A percentile compares a stretch with the other conserved stretches of the same genome.
phyloP scores from a whole-genome alignment of 768 basidiomycete genomes.

The Trametes gibbosa region DNA sequence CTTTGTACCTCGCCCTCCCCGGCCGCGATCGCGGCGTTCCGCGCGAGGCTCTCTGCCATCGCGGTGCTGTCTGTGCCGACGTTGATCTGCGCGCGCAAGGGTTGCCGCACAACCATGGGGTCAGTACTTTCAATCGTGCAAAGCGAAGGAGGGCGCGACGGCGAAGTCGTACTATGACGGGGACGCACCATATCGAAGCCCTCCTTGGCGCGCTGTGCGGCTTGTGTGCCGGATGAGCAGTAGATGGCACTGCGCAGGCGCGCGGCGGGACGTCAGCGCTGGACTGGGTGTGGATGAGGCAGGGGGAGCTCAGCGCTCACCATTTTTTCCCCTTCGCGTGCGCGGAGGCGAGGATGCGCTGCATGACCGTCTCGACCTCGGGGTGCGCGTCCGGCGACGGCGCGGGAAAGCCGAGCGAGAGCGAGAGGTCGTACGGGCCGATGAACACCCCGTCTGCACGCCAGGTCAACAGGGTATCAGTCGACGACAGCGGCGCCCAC shows the following conservation, averaged over 20 bases:
- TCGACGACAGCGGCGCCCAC: too few relatives aligned
- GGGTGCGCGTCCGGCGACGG: conserved; percentile 66
- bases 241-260: conserved; percentile 40
- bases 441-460: conserved; percentile 52
- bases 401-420: conserved; percentile 55
- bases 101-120: not conserved
- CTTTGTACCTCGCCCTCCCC: conserved; percentile 15
- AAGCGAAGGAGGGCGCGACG: not conserved
- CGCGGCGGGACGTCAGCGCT: not conserved
- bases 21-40: conserved; percentile 19
- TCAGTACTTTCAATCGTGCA: not conserved
- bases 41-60: conserved; percentile 34
- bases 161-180: too few relatives aligned
- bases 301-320: conserved; percentile 32
- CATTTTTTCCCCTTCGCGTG: conserved; percentile 65
- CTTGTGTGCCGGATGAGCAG: conserved; percentile 45
- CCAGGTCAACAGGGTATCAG: too few relatives aligned
- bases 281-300: not conserved
- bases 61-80: conserved; percentile 45
- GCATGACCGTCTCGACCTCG: conserved; percentile 58
- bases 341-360: conserved; percentile 46
- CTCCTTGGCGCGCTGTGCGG: conserved; percentile 42
- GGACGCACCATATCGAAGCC: conserved; percentile 49
- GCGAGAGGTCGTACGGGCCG: conserved; percentile 68
- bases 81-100: conserved; percentile 40